A percentile compares a stretch with the other conserved stretches of the same genome.
These are phyloP conservation scores for Ophiocordyceps camponoti-floridani DNA, from an alignment of 2,329 filamentous ascomycete genomes.

Conservation along the genomic window DNA sequence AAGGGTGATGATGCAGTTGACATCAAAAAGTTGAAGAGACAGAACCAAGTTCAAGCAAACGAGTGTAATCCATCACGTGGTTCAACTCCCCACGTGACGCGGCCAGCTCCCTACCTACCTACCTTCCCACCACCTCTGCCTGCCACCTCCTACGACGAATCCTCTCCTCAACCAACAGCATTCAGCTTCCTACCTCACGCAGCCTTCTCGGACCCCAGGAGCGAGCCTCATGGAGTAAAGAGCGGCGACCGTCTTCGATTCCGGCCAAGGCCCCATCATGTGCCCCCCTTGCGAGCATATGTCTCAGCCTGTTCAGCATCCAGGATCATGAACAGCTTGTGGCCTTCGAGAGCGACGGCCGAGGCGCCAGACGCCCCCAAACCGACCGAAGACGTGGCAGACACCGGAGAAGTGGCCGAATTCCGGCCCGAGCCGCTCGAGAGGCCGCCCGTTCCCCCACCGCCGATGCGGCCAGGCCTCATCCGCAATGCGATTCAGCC, in stretches of 20 bases:
- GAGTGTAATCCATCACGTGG: too few species aligned
- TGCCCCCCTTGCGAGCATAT: constrained; percentile 1
- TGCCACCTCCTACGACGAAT: background rate
- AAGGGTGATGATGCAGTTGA: too few species aligned
- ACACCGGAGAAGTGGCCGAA: constrained; percentile 18
- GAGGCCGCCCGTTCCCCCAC: constrained; percentile 9
- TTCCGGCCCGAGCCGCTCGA: constrained; percentile 17
- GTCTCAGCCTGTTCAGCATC: constrained; percentile 1
- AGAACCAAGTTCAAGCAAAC: too few species aligned
- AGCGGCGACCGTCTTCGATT: background rate
- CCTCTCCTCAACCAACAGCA: background rate
- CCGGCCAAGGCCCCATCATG: constrained; percentile 4
- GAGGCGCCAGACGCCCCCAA: constrained; percentile 8
- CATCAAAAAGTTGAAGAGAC: too few species aligned
- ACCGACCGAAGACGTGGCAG: constrained; percentile 19
- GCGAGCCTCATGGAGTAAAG: background rate
- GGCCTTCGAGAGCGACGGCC: constrained; percentile 17
- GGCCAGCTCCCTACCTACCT: too few species aligned
- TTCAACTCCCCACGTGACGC: too few species aligned
- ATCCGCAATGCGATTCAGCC: constrained; percentile 10
- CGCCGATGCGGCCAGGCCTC: constrained; percentile 5
- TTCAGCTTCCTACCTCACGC: background rate
- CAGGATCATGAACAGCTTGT: constrained; percentile 25
- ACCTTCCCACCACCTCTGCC: too few species aligned
- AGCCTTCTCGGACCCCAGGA: background rate